These are phyloP conservation scores for Lentinula aciculospora DNA, from an alignment of 768 basidiomycete species.

Conservation along the genomic window DNA sequence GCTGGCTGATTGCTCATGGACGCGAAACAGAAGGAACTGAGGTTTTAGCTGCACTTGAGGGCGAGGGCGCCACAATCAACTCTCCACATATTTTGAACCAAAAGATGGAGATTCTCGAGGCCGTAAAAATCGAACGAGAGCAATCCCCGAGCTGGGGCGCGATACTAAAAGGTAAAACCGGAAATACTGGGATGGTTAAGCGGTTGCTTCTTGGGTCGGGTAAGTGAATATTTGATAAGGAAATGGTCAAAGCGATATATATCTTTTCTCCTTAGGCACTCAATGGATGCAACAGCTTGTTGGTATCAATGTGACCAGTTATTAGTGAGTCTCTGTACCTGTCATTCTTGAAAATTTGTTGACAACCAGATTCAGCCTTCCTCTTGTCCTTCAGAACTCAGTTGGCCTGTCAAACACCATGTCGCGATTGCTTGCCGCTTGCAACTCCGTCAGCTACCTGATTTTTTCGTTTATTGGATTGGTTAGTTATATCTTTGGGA, in stretches of 20 bases:
- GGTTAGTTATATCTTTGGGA: conserved; percentile 4
- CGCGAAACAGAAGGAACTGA: conserved; percentile 32
- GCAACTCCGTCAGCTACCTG: conserved; percentile 47
- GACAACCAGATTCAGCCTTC: conserved; percentile 24
- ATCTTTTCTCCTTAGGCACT: conserved; percentile 23
- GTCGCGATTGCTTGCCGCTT: conserved; percentile 42
- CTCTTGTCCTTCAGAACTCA: conserved; percentile 44
- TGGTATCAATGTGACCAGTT: conserved; percentile 48
- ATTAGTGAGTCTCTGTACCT: conserved; percentile 30
- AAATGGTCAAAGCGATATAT: not conserved
- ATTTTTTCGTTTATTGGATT: conserved; percentile 41
- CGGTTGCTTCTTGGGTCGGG: conserved; percentile 38
- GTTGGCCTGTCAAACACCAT: conserved; percentile 45
- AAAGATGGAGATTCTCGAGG: conserved; percentile 36
- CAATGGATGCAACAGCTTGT: conserved; percentile 50
- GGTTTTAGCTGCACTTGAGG: conserved; percentile 39
- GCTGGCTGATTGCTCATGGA: conserved; percentile 45
- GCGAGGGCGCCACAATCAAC: conserved; percentile 24
- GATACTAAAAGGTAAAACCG: conserved; percentile 33
- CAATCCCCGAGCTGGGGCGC: conserved; percentile 34
- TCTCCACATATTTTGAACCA: conserved; percentile 34
- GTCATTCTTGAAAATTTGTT: no score
- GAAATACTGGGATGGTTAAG: conserved; percentile 40
- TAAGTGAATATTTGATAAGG: conserved; percentile 10
- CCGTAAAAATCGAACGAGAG: conserved; percentile 37